Evolutionary conservation across 208 protist genomes (phyloP), one percentile per base, ranked within the genome.

Genomic region (Leishmania lainsoni): DNA sequence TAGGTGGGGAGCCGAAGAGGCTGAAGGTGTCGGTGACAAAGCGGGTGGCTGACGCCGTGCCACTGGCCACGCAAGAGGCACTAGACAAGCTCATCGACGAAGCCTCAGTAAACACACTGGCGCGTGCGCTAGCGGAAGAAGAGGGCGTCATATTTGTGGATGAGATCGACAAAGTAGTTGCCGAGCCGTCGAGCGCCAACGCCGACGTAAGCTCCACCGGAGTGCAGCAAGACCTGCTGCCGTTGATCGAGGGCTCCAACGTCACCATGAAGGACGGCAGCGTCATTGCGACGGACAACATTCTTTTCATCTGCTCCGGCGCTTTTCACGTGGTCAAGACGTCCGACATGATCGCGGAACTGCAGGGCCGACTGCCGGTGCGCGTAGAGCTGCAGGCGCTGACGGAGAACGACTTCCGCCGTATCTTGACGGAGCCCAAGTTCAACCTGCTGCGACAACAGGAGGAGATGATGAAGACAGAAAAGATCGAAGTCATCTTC

Each of bases 111-210:
- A 94, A 92, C 79, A 90, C 94, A 39, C 84, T 96, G 26, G 97
- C 96, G 17, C 86, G 91, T 32, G 85, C 89, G 10, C 78, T 98
- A 58, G 89, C 94, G 17, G 97, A 99, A 86, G 87, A 98, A 80
- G 96, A 99, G 77, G 99, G 98, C 52, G 98, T 99, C 66, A 98
- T 99, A 14, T 99, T 99, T 81, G 98, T 99, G 73, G 99, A 99
- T 85, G 99, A 99, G 80, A 99, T 99, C 81, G 99, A 99, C 91
- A 99, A 99, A 91, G 99, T 98, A 22, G 95, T 98, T 17, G 80
- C 86, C 6, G 92, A 97, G 52, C 85, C 84, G 26, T 83, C 84
- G 32, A 89, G 84, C 77, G 78, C 72, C 10, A 91, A 86, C 80
- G 89, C 85, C 29, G 98, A 99, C 83, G 96, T 98, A 26, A 96